phyloP scores from a whole-genome alignment of 345 rosid species.

The Eucalyptus regnans region DNA sequence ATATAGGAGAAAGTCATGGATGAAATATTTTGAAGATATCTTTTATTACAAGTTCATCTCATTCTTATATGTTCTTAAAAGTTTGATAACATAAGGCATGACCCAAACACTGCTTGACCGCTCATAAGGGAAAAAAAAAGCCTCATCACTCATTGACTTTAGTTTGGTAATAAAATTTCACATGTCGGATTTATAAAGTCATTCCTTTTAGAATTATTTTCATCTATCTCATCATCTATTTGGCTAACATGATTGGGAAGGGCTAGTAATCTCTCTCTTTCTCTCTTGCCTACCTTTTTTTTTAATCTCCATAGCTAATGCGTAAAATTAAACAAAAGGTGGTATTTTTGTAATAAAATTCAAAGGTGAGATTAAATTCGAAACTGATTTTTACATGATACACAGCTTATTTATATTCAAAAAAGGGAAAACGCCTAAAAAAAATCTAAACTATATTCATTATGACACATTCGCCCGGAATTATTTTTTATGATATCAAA shows the following conservation, averaged over 20 bases:
- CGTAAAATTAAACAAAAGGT: not conserved
- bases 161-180: not conserved
- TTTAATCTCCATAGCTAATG: not conserved
- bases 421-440: fast-evolving
- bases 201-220: not conserved
- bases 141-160: not conserved
- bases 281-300: no score
- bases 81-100: not conserved
- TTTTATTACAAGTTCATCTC: not conserved
- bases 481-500: no score
- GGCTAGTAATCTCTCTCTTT: no score
- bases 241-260: not conserved
- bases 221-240: not conserved
- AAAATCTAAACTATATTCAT: no score
- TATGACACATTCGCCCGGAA: fast-evolving
- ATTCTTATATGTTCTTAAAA: not conserved
- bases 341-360: not conserved
- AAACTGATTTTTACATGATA: not conserved
- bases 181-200: not conserved
- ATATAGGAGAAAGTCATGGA: not conserved
- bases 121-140: not conserved
- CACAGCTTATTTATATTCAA: not conserved
- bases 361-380: not conserved
- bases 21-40: not conserved
- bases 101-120: not conserved